Evolutionary conservation across 805 yeast genomes (phyloP).

Genomic region (Wickerhamiella occidentalis): DNA sequence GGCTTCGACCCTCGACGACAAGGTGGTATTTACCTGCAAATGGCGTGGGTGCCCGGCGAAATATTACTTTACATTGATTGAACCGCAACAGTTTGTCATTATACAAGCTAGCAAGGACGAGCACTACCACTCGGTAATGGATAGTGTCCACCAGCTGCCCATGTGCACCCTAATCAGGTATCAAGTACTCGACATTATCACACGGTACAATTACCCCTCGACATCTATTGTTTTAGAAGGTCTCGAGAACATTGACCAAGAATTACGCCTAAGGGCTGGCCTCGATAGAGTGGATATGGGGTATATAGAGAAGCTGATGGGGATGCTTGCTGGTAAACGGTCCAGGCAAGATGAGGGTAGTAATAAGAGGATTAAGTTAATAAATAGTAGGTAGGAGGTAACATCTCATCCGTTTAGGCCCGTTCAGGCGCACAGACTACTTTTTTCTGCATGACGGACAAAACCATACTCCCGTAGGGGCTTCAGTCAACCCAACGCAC

Average conservation of each 20-base stretch:
- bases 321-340: neutral
- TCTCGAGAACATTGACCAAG: neutral
- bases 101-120: neutral
- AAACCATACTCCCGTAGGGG: conserved; percentile 90
- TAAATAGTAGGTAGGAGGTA: too few species aligned
- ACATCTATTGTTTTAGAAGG: neutral
- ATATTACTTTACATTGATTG: neutral
- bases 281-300: neutral
- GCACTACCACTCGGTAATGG: conserved; percentile 9
- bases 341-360: neutral
- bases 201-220: neutral
- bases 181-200: conserved; percentile 2
- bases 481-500: conserved; percentile 80
- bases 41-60: conserved; percentile 10
- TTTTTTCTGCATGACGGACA: conserved; percentile 63
- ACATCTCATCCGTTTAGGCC: too few species aligned
- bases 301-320: neutral
- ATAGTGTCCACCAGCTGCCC: conserved; percentile 7
- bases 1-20: neutral
- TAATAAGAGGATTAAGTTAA: neutral
- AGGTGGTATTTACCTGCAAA: neutral
- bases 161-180: conserved; percentile 1
- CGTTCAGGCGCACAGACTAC: too few species aligned
- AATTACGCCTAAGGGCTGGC: neutral
- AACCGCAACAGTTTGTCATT: neutral